phyloP scores from a whole-genome alignment of 1,284 basidiomycete genomes.

The Moesziomyces sp. region DNA sequence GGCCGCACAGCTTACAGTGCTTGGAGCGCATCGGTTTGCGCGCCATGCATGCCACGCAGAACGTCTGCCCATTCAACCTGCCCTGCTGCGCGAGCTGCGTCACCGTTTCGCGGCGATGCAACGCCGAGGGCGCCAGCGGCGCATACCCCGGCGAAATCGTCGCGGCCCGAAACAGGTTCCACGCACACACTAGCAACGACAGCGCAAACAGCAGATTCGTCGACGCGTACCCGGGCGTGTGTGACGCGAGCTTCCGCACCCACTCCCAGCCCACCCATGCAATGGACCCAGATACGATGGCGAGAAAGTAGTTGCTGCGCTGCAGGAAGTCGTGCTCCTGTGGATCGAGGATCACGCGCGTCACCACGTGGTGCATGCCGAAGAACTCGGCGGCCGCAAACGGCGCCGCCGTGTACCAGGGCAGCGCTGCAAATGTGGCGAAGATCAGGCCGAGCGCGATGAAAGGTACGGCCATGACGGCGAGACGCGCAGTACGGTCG shows the following conservation, averaged over 20 bases:
- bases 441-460: conserved; percentile 84
- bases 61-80: conserved; percentile 90
- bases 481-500: conserved; percentile 80
- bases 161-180: conserved; percentile 89
- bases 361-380: conserved; percentile 84
- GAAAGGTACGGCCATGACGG: conserved; percentile 83
- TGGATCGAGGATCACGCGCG: conserved; percentile 38
- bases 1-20: conserved; percentile 91
- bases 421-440: conserved; percentile 80
- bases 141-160: conserved; percentile 91
- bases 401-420: conserved; percentile 88
- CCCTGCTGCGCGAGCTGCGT: conserved; percentile 79
- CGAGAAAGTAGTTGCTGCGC: conserved; percentile 82
- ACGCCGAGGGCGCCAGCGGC: conserved; percentile 73
- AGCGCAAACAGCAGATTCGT: conserved; percentile 81
- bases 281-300: conserved; percentile 86
- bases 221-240: conserved; percentile 73
- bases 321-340: conserved; percentile 55
- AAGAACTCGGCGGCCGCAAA: conserved; percentile 86
- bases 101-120: conserved; percentile 52
- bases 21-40: conserved; percentile 92
- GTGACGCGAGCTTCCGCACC: conserved; percentile 72
- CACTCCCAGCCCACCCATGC: conserved; percentile 88
- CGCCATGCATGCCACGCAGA: conserved; percentile 94
- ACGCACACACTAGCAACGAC: conserved; percentile 77